Base-by-base conservation (phyloP, 2,329 filamentous ascomycete species). In the Xylaria digitata region DNA sequence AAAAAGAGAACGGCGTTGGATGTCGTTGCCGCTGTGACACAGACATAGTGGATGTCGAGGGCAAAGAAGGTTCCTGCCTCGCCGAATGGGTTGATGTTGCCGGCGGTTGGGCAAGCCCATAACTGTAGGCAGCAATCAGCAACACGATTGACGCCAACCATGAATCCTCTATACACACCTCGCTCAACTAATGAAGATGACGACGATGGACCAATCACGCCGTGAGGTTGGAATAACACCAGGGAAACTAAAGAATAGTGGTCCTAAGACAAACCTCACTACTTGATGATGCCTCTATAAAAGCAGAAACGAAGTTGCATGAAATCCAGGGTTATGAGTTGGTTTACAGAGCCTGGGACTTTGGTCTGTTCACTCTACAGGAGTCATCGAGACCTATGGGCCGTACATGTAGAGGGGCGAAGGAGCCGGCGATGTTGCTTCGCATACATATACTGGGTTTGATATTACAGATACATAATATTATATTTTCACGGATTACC, bases 21-120 rank as follows among this genome's bases (percentile, higher is more conserved):
- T 99, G 96, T 82, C 90, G 96, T 75, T 99, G 96, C 84, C 90
- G 92, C 78, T 99, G 96, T 80, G 96, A 99, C 77, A 97, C 94
- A 3, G 96, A 99, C 78, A 96, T 98, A 77, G 93, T 95, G 59
- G 96, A 99, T 77, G 94, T 99, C 30, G 96, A 99, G 82, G 94
- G 94, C 80, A 99, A 98, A 81, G 92, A 97, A 78, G 96, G 96
- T 68, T 97, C 93, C 73, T 99, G 96, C 81, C 84, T 97, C 63
- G 87, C 93, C 9, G 94, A 99, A 81, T 99, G 96, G 96, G 96
- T 99, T 15, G 93, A 97, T 67, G 94, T 97, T 74, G 95, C 94
- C 54, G 96, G 96, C 73, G 96, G 96, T 66, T 99, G 94, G 93
- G 89, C 92, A 40, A 76, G 72, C 66, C 74, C 74, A 40, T 76